phyloP scores from a whole-genome alignment of 225 moss, liverwort and hornwort genomes.

The Anthoceros angustus region DNA sequence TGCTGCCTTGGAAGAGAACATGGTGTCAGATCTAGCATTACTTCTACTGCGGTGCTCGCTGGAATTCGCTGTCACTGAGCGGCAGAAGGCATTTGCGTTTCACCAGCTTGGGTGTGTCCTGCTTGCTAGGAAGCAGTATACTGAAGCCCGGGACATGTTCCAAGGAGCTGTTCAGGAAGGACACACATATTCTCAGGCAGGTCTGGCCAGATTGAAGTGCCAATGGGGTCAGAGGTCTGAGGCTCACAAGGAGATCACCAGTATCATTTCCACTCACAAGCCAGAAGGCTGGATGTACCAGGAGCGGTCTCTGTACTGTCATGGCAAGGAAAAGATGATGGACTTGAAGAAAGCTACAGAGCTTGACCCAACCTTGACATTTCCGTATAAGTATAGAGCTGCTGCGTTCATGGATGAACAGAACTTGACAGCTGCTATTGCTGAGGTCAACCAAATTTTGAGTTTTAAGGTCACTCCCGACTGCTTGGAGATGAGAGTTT shows the following conservation, averaged over 20 bases:
- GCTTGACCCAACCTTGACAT: slow-evolving; percentile 77
- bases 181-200: slow-evolving; percentile 79
- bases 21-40: slow-evolving; percentile 71
- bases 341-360: slow-evolving; percentile 79
- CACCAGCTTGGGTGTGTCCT: slow-evolving; percentile 93
- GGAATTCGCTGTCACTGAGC: slow-evolving; percentile 42
- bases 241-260: slow-evolving; percentile 53
- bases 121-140: slow-evolving; percentile 58
- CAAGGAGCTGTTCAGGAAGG: slow-evolving; percentile 62
- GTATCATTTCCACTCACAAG: slow-evolving; percentile 52
- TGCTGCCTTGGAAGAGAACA: slow-evolving; percentile 84
- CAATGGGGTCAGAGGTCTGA: slow-evolving; percentile 45
- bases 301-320: slow-evolving; percentile 66
- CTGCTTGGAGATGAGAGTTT: slow-evolving; percentile 83
- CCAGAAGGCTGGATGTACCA: slow-evolving; percentile 89
- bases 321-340: slow-evolving; percentile 55
- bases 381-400: slow-evolving; percentile 89
- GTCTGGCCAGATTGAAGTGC: slow-evolving; percentile 66
- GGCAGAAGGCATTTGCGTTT: slow-evolving; percentile 68
- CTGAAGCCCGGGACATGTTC: slow-evolving; percentile 52
- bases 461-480: slow-evolving; percentile 97
- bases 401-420: slow-evolving; percentile 93
- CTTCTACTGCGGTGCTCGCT: slow-evolving; percentile 49
- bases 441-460: slow-evolving; percentile 79
- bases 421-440: slow-evolving; percentile 70